phyloP scores from a whole-genome alignment of 768 basidiomycete species.

The Kwoniella dejecticola region DNA sequence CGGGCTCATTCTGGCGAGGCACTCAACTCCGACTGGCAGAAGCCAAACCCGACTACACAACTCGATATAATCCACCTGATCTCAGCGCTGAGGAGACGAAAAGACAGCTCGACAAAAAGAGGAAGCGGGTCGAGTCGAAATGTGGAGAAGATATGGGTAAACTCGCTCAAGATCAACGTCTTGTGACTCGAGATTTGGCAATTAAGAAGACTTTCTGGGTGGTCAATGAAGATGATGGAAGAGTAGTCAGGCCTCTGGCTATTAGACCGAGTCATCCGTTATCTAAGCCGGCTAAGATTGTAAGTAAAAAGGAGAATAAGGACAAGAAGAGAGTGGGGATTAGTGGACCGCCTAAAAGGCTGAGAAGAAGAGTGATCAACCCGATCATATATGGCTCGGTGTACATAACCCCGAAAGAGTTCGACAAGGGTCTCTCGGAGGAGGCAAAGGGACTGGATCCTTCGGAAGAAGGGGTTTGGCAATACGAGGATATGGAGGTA shows the following conservation, averaged over 20 bases:
- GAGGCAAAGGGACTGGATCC: too few relatives aligned
- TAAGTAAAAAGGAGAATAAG: neutral
- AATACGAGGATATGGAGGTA: conserved; percentile 23
- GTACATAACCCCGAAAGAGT: conserved; percentile 22
- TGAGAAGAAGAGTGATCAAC: conserved; percentile 44
- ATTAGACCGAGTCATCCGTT: conserved; percentile 48
- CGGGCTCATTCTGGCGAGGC: conserved; percentile 52
- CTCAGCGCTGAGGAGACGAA: conserved; percentile 18
- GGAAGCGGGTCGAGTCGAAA: conserved; percentile 27
- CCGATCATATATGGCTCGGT: conserved; percentile 38
- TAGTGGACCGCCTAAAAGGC: conserved; percentile 33
- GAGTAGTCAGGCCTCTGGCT: conserved; percentile 39
- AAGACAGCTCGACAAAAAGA: conserved; percentile 29
- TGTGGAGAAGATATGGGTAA: conserved; percentile 44
- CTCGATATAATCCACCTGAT: neutral
- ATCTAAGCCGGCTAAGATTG: neutral
- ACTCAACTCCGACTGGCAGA: conserved; percentile 48
- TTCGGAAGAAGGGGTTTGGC: conserved; percentile 20
- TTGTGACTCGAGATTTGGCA: conserved; percentile 27
- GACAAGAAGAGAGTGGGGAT: neutral
- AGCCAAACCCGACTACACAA: conserved; percentile 41
- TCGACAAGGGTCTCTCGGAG: neutral
- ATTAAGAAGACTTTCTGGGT: conserved; percentile 29
- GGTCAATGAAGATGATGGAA: neutral
- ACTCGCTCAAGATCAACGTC: conserved; percentile 46